Base-by-base conservation (phyloP, 164 flowering plant species). In the Paratinospora sagittata region DNA sequence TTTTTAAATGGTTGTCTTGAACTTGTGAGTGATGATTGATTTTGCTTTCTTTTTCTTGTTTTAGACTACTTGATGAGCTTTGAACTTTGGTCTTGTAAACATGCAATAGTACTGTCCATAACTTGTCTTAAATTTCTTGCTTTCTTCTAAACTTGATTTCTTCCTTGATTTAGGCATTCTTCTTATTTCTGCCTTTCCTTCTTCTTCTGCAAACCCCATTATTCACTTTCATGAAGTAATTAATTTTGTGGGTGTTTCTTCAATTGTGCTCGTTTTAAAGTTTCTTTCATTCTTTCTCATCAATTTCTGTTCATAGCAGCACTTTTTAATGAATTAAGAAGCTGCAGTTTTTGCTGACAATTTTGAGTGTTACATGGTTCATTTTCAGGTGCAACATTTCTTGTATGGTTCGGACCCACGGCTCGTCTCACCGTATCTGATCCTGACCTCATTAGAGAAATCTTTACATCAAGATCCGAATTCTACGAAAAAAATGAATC, bases 321-420 rank as follows among this genome's bases (percentile, higher is more conserved):
- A 30, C 34, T 30, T 30, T 30, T 30, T 43, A 43, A 14, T 43
- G 47, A 43, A 41, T 41, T 41, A 11, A 41, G 11, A 41, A 43
- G 47, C 47, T 43, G 47, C 47, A 43, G 14, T 43, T 43, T 30
- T 30, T 30, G 34, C 34, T 30, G 34, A 30, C 34, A 30, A 30
- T 30, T 30, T 37, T 26, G 24, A 27, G 37, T 1, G 66, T 12
- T 27, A 6, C 27, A 19, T 63, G 39, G 37, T 12, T 63, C 39
- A 43, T 17, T 64, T 79, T 70, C 83, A 96, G 99, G 99, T 76
- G 81, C 93, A 64, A 90, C 93, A 33, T 93, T 96, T 77, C 83
- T 96, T 1, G 87, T 96, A 17, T 96, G 99, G 99, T 96, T 96
- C 66, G 99, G 99, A 70, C 92, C 96, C 23, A 96, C 96, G 3